These are phyloP conservation scores for Cicer pinnatifidum DNA, from an alignment of 306 rosid species.

Conservation along the genomic window DNA sequence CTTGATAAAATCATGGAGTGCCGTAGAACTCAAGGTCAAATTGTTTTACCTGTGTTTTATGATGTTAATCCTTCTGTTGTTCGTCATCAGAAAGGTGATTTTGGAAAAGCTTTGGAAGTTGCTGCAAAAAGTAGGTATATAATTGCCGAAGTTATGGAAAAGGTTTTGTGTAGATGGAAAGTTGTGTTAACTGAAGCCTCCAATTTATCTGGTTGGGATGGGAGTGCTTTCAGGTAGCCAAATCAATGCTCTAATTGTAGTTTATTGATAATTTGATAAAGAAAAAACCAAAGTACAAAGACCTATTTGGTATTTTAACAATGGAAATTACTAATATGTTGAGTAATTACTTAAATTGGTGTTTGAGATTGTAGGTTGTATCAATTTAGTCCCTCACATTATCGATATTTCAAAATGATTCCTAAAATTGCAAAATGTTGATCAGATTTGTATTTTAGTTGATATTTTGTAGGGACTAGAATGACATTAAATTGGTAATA, in stretches of 20 bases:
- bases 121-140: slow-evolving; percentile 2
- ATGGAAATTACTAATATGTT: neutral
- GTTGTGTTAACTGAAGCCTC: neutral
- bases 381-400: no score
- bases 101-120: slow-evolving; percentile 19
- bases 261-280: neutral
- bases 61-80: slow-evolving; percentile 18
- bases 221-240: neutral
- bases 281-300: neutral
- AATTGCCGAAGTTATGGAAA: neutral
- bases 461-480: no score
- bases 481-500: no score
- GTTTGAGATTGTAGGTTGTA: no score
- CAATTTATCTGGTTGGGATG: neutral
- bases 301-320: neutral
- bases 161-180: neutral
- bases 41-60: slow-evolving; percentile 20
- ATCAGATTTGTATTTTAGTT: no score
- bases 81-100: slow-evolving; percentile 5
- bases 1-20: slow-evolving; percentile 6
- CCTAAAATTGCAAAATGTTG: no score
- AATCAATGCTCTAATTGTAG: neutral
- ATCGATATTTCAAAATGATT: no score
- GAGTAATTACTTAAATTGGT: no score
- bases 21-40: neutral